Base-by-base conservation (phyloP, 257 asterid genomes). In the Pogostemon cablin region DNA sequence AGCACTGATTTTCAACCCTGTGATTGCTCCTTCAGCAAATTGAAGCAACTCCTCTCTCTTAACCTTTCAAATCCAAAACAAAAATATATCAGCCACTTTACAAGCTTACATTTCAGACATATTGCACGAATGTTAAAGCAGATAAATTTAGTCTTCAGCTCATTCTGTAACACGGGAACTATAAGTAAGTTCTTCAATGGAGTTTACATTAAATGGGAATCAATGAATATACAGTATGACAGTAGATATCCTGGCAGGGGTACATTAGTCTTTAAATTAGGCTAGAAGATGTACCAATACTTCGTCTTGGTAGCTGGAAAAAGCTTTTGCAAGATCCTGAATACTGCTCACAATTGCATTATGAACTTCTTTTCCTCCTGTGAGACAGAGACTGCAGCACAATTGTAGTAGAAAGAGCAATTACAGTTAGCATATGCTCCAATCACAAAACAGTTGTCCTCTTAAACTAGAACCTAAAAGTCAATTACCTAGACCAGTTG, bases 1-100 rank as follows among this genome's bases (percentile, higher is more conserved):
- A 40, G 95, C 96, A 85, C 88, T 93, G 71, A 84, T 71, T 87
- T 93, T 93, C 87, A 93, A 75, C 50, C 99, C 99, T 71, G 97
- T 91, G 71, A 93, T 89, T 40, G 99, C 97, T 74, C 88, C 95
- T 86, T 93, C 99, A 34, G 91, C 93, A 81, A 93, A 93, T 83
- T 89, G 97, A 75, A 93, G 96, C 83, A 93, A 79, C 76, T 93
- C 99, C 57, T 93, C 99, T 79, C 96, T 80, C 85, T 93, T 93
- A 80, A 89, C 99, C 99, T 93, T 75, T 65, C 69, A 73, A 68
- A 75, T 75, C 68, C 67, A 73, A 65, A 75, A 67, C 54, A 75
- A 68, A 59, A 79, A 69, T 17, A 42, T 60, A 60, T 58, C 74
- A 76, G 72, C 81, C 71, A 68, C 72, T 68, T 79, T 50, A 42